Evolutionary conservation across 371 early-diverging fungal genomes (phyloP), one percentile per base, ranked within the genome.

Genomic region (Mucor saturninus): DNA sequence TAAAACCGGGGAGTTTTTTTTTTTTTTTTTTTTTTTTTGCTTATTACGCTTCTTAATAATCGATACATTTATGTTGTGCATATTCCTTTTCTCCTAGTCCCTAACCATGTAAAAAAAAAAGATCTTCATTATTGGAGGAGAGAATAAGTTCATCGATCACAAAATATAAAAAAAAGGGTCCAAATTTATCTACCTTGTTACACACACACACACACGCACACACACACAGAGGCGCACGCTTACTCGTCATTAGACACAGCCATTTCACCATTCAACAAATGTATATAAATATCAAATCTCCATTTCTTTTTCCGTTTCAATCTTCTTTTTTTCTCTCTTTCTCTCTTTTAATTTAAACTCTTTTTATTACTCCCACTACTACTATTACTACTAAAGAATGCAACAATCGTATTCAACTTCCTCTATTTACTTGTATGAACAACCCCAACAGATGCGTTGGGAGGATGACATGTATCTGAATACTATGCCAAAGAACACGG

Each of bases 251-350:
- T 56, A 45, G 38, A 37, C 14, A 28, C 40, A 31, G 10, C 37
- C 48, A 53, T 67, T 62, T 62, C 62, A 67, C 62, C 58, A 67
- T 62, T 54, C 40, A 59, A 48, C 49, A 46, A 51, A 56, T 40
- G 37, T 11, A 53, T 58, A 38, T 58, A 45, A 45, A 57, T 30
- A 42, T 58, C 3, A 55, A 30, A 45, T 50, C 15, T 54, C 35
- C 7, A 32, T 54, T 28, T 54, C 35, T 6, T 45, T 54, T 28
- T 48, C 49, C 38, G 26, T 11, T 29, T 31, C 5, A 14, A 29
- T 62, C 32, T 32, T 53, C 52, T 51, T 28, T 14, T 40, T 49
- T 30, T 53, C 28, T 31, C 53, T 54, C 31, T 30, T 29, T 53
- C 7, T 35, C 7, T 35, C 7, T 35, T 35, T 5, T 35, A 35